These are phyloP conservation scores for Sarcomyxa edulis DNA, from an alignment of 768 basidiomycete species.

Conservation along the genomic window DNA sequence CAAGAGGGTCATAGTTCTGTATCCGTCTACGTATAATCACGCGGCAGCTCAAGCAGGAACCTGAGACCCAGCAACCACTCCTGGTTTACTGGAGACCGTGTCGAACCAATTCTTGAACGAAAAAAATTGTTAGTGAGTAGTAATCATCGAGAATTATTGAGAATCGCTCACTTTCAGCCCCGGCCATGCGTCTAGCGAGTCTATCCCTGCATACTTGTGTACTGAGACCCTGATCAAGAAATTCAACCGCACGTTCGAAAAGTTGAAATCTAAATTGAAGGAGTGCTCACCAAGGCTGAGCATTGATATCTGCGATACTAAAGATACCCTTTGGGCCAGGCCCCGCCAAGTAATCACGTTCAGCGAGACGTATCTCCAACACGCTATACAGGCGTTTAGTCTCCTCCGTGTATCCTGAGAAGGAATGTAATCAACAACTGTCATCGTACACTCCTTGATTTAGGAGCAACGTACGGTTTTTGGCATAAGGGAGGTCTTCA, in stretches of 20 bases:
- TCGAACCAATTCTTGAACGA: too few relatives aligned
- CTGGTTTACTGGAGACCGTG: too few relatives aligned
- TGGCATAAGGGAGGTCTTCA: slow-evolving; percentile 65
- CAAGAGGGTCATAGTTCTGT: too few relatives aligned
- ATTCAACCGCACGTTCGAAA: background rate
- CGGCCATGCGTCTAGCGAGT: slow-evolving; percentile 58
- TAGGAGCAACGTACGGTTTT: slow-evolving; percentile 41
- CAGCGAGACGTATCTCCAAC: slow-evolving; percentile 66
- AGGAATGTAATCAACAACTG: slow-evolving; percentile 6
- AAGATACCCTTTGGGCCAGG: slow-evolving; percentile 60
- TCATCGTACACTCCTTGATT: background rate
- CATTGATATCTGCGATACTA: slow-evolving; percentile 71
- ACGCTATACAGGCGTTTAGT: slow-evolving; percentile 82
- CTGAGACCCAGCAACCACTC: too few relatives aligned
- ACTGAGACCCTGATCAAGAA: slow-evolving; percentile 68
- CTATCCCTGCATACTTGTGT: slow-evolving; percentile 42
- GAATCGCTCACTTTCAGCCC: slow-evolving; percentile 14
- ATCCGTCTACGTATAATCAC: too few relatives aligned
- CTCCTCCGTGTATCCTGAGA: slow-evolving; percentile 70
- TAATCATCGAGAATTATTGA: too few relatives aligned
- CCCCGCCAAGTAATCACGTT: slow-evolving; percentile 79
- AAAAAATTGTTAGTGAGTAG: too few relatives aligned
- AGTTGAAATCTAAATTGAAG: background rate
- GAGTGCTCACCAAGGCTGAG: slow-evolving; percentile 48
- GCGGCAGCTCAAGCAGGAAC: too few relatives aligned